phyloP scores from a whole-genome alignment of 257 asterid genomes.

The Nicotiana tabacum region DNA sequence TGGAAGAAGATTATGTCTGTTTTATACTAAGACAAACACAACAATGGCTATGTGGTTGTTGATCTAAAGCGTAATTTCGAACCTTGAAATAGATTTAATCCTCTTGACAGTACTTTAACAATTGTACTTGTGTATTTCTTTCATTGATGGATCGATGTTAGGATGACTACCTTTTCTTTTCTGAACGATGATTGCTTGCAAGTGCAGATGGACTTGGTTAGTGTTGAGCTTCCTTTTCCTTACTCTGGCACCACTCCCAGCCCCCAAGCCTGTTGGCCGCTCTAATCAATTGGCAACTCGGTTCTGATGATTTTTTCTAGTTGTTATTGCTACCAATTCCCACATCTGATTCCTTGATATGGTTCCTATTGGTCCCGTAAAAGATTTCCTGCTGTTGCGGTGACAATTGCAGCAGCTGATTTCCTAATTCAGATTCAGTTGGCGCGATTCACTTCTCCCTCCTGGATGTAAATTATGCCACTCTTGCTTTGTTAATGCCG shows the following conservation, averaged over 20 bases:
- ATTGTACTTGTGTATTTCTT: neutral
- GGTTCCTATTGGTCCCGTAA: neutral
- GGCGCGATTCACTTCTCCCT: neutral
- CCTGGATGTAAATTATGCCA: neutral
- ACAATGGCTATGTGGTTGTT: neutral
- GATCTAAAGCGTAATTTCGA: neutral
- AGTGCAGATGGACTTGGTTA: neutral
- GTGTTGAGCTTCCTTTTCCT: constrained; percentile 3
- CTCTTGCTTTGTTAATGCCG: neutral
- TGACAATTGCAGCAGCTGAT: neutral
- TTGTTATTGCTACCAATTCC: neutral
- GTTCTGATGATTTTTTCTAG: neutral
- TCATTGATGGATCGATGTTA: neutral
- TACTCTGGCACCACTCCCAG: neutral
- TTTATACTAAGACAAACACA: neutral
- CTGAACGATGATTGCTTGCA: neutral
- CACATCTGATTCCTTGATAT: neutral
- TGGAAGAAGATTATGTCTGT: neutral
- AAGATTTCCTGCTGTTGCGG: neutral
- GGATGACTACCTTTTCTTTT: neutral
- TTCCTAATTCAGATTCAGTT: constrained; percentile 3
- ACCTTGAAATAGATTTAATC: neutral
- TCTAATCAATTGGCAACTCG: neutral
- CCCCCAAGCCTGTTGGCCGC: neutral
- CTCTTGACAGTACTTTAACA: neutral